phyloP scores from a whole-genome alignment of 768 basidiomycete genomes.

The Mycena indigotica region DNA sequence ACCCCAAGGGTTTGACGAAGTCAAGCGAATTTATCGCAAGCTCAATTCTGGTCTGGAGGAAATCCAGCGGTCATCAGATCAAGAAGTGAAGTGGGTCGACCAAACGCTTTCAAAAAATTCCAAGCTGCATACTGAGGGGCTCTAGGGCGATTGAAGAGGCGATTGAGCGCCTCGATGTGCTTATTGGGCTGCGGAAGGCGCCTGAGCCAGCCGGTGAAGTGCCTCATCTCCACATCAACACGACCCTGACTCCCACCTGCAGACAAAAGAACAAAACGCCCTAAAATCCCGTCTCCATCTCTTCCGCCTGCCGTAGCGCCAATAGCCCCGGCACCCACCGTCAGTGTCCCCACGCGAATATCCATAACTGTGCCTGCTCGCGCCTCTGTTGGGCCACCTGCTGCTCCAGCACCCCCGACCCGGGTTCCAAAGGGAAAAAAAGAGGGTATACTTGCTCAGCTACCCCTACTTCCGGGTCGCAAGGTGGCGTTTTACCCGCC shows the following conservation, averaged over 20 bases:
- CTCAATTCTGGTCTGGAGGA: constrained; percentile 63
- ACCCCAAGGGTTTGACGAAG: constrained; percentile 64
- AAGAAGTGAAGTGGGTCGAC: constrained; percentile 60
- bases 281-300: constrained; percentile 68
- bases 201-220: constrained; percentile 65
- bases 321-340: constrained; percentile 36
- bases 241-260: no score
- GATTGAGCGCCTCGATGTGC: constrained; percentile 65
- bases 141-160: constrained; percentile 70
- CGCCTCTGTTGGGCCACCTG: constrained; percentile 54
- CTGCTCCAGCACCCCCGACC: constrained; percentile 48
- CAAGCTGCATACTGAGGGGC: no score
- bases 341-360: constrained; percentile 42
- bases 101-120: constrained; percentile 4
- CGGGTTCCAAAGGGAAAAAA: constrained; percentile 70
- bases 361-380: constrained; percentile 62
- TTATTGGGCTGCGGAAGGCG: constrained; percentile 75
- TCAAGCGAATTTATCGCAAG: constrained; percentile 66
- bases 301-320: constrained; percentile 60
- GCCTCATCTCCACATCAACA: no score
- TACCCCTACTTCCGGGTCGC: constrained; percentile 71
- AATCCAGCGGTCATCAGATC: constrained; percentile 57
- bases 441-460: constrained; percentile 60
- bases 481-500: constrained; percentile 83
- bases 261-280: constrained; percentile 82